Evolutionary conservation across 129 eudicot genomes (phyloP).

Genomic region (Kitagawia praeruptora): DNA sequence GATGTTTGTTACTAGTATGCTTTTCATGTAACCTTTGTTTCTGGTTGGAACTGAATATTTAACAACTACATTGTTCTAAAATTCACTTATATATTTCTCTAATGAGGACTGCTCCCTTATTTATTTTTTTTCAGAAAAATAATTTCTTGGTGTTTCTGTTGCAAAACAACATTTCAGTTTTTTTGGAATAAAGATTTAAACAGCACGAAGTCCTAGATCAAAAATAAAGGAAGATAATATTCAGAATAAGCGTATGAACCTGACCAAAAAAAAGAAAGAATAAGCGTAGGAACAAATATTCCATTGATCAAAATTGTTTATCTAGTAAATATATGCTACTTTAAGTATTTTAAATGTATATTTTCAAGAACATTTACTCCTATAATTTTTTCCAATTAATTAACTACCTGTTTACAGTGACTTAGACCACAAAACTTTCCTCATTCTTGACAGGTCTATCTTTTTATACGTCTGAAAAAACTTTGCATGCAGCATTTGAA

Average conservation of each 20-base stretch:
- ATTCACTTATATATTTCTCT: not conserved
- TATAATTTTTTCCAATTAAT: not conserved
- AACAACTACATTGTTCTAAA: not conserved
- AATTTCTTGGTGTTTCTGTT: not conserved
- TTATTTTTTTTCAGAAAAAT: not conserved
- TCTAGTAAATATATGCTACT: not conserved
- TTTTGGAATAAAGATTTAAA: not conserved
- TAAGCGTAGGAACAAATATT: not conserved
- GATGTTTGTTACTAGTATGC: slow-evolving; percentile 81
- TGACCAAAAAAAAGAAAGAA: no score
- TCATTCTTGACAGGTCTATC: slow-evolving; percentile 55
- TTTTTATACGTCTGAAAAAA: slow-evolving; percentile 95
- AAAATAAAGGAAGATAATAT: not conserved
- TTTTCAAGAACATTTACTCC: not conserved
- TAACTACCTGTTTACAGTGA: not conserved
- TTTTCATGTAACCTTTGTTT: not conserved
- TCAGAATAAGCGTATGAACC: no score
- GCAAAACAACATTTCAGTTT: not conserved
- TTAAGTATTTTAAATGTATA: not conserved
- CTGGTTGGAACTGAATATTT: not conserved
- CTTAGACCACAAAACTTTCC: slow-evolving; percentile 8
- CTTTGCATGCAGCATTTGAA: slow-evolving; percentile 88
- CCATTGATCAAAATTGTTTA: not conserved
- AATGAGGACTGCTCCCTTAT: not conserved
- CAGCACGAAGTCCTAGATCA: not conserved